Evolutionary conservation across 83 land plant species (phyloP), one percentile per base, ranked within the genome.

Genomic region (Diphasiastrum complanatum): DNA sequence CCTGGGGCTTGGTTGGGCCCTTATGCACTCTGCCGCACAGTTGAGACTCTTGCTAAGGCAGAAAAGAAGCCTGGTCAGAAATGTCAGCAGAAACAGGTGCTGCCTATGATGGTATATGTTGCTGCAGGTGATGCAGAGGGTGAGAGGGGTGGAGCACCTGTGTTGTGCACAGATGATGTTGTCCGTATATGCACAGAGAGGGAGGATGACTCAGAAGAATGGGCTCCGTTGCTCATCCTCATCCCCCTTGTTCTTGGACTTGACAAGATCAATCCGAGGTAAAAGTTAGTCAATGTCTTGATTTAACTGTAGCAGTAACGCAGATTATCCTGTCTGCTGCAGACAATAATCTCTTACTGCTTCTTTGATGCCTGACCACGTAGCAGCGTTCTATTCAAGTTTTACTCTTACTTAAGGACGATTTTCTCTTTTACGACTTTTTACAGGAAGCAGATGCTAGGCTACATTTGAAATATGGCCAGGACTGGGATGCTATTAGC

Each of bases 211-310:
- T 23, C 59, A 4, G 60, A 22, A n/a, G 59, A 51, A 3, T 81
- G 82, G 79, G 65, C 78, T 25, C 84, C 89, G 3, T 29, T 88
- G 33, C 60, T 88, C 47, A 59, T 88, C 55, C 73, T 88, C 59
- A 85, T 89, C 43, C 96, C 92, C 1, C 79, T 89, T 75, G 89
- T 89, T 60, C 81, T 86, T 52, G 99, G 99, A 27, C 80, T 84
- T 27, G 93, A 84, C 45, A 89, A 80, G 67, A 69, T 95, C 47
- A 89, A 89, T 55, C 80, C 92, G 34, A 78, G 96, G 96, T 85
- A 51, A 12, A 43, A 36, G 30, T 59, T 52, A n/a, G n/a, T 51
- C 18, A 46, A 5, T 68, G 12, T 10, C 33, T 4, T 18, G 24
- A 29, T 69, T 59, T 6, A 55, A 25, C 12, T 61, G n/a, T 47